These are phyloP conservation scores for Aspergillus sp. DNA, from an alignment of 2,329 filamentous ascomycete genomes.

Conservation along the genomic window DNA sequence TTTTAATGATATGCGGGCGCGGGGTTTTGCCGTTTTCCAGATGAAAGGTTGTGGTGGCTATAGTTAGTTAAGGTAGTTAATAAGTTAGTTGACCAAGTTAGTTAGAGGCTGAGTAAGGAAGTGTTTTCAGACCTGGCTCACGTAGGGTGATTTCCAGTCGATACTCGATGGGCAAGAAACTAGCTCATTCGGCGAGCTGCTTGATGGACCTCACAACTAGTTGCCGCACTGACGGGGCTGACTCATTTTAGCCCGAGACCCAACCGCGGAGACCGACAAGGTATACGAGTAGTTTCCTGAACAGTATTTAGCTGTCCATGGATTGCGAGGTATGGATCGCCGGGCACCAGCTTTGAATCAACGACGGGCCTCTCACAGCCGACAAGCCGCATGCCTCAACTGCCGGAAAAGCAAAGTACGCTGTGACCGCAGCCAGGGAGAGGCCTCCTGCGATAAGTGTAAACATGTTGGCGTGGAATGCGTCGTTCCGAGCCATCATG, in stretches of 20 bases:
- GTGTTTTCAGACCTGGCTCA: neutral
- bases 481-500: slow-evolving; percentile 69
- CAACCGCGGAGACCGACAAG: too few species aligned
- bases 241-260: neutral
- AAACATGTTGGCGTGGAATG: slow-evolving; percentile 60
- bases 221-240: neutral
- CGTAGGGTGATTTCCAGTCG: neutral
- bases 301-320: too few species aligned
- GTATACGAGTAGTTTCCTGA: too few species aligned
- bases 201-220: too few species aligned
- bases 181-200: too few species aligned
- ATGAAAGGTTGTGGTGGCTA: neutral
- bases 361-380: slow-evolving; percentile 20
- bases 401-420: slow-evolving; percentile 69
- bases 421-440: slow-evolving; percentile 58
- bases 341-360: neutral
- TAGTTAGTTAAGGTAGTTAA: too few species aligned
- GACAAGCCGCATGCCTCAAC: slow-evolving; percentile 58
- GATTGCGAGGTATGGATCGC: slow-evolving; percentile 13
- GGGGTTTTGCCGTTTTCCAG: neutral
- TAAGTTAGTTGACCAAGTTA: too few species aligned
- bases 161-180: too few species aligned
- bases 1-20: neutral
- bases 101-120: too few species aligned
- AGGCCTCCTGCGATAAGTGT: slow-evolving; percentile 62